phyloP scores from a whole-genome alignment of 2,329 filamentous ascomycete genomes.

The Ophiostoma piceae region DNA sequence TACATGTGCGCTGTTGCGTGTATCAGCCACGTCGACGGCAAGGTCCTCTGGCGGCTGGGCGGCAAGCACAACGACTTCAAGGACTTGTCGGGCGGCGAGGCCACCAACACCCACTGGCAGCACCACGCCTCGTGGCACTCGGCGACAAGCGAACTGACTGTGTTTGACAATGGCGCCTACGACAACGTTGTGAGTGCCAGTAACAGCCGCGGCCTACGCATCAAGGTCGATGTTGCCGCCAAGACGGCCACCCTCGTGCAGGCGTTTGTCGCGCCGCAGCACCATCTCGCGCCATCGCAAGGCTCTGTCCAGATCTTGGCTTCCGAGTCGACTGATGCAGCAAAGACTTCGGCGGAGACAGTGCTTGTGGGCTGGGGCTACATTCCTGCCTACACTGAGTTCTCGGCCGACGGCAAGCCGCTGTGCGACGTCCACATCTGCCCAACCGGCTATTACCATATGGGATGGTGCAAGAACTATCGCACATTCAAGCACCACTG shows the following conservation, averaged over 20 bases:
- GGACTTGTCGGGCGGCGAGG: constrained; percentile 26
- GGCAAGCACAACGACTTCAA: constrained; percentile 45
- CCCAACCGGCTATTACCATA: constrained; percentile 9
- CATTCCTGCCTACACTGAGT: constrained; percentile 45
- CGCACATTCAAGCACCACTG: constrained; percentile 31
- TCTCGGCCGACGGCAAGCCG: constrained; percentile 36
- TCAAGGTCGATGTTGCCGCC: constrained; percentile 37
- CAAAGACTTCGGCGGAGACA: constrained; percentile 34
- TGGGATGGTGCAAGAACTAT: constrained; percentile 28
- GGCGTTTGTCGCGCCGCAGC: constrained; percentile 37
- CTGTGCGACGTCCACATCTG: constrained; percentile 38
- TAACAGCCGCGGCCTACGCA: constrained; percentile 34
- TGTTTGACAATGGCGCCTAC: constrained; percentile 45
- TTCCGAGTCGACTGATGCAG: background rate
- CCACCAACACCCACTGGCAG: constrained; percentile 33
- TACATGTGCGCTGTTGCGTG: constrained; percentile 42
- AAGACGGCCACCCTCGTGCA: constrained; percentile 42
- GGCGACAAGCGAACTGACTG: constrained; percentile 36
- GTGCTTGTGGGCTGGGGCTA: constrained; percentile 45
- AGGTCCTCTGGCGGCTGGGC: constrained; percentile 49
- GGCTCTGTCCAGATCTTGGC: constrained; percentile 39
- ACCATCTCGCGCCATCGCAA: constrained; percentile 37
- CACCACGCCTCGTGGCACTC: constrained; percentile 36
- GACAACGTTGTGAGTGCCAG: constrained; percentile 14
- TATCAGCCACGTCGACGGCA: constrained; percentile 43